phyloP scores from a whole-genome alignment of 306 rosid genomes.

The Sesbania bispinosa region DNA sequence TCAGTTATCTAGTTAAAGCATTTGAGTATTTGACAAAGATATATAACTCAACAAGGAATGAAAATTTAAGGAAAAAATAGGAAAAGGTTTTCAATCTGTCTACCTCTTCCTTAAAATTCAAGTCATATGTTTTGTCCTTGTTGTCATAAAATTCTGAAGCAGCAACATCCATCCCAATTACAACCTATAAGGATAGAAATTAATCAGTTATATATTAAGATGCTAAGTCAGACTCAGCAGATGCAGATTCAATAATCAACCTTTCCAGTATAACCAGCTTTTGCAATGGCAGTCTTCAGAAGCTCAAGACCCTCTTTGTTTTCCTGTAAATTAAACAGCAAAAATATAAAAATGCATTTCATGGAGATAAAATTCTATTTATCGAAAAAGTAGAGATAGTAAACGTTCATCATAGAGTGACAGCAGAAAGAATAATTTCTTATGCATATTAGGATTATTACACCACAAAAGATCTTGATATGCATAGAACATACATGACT shows the following conservation, averaged over 20 bases:
- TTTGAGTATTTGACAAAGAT: conserved; percentile 1
- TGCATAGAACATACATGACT: not conserved
- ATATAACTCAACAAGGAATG: not conserved
- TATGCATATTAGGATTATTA: not conserved
- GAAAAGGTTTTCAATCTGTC: not conserved
- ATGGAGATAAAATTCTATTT: not conserved
- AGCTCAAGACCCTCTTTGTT: conserved; percentile 98
- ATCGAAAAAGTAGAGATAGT: not conserved
- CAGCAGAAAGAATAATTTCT: not conserved
- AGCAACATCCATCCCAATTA: conserved; percentile 99
- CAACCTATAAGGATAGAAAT: conserved; percentile 51
- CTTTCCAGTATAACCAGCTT: conserved; percentile 95
- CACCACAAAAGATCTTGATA: not conserved
- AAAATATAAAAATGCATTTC: not conserved
- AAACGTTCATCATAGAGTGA: not conserved
- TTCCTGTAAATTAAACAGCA: conserved; percentile 48
- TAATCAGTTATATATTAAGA: conserved; percentile 7
- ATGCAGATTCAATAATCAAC: conserved; percentile 38
- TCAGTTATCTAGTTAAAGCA: not conserved
- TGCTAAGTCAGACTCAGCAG: conserved; percentile 7
- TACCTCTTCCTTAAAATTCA: conserved; percentile 98
- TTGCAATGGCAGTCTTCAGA: conserved; percentile 89
- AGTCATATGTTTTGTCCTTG: conserved; percentile 71
- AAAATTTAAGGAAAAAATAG: not conserved
- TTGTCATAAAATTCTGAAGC: conserved; percentile 82